phyloP scores from a whole-genome alignment of 352 stramenopile species.

The Globisporangium camurandrum region DNA sequence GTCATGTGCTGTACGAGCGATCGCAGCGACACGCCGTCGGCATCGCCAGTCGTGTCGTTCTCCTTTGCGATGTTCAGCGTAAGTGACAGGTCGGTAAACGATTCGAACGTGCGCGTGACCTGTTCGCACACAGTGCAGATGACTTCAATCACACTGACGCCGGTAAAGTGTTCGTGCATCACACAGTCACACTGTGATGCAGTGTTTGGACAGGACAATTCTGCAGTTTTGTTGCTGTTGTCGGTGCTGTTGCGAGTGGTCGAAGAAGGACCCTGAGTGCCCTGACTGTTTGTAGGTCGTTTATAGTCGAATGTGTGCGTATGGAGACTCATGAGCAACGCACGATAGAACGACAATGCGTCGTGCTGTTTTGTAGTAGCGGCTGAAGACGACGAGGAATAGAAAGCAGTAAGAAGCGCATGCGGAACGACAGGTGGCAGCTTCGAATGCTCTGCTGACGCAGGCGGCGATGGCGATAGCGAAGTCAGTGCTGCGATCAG shows the following conservation, averaged over 20 bases:
- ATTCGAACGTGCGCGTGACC: slow-evolving; percentile 54
- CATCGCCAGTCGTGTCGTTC: not conserved
- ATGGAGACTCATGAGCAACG: slow-evolving; percentile 53
- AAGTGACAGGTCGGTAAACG: slow-evolving; percentile 67
- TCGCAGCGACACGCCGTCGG: slow-evolving; percentile 20
- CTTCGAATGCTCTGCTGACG: too few relatives aligned
- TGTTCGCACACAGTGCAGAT: slow-evolving; percentile 43
- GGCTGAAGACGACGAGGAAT: slow-evolving; percentile 42
- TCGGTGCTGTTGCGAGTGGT: too few relatives aligned
- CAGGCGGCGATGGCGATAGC: slow-evolving; percentile 12
- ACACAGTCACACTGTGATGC: slow-evolving; percentile 60
- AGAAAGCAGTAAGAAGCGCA: slow-evolving; percentile 53
- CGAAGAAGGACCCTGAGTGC: too few relatives aligned
- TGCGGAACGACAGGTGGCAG: slow-evolving; percentile 59
- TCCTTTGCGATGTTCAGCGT: slow-evolving; percentile 25
- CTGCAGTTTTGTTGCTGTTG: too few relatives aligned
- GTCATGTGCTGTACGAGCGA: slow-evolving; percentile 41
- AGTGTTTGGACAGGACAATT: too few relatives aligned
- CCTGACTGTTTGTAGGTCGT: too few relatives aligned
- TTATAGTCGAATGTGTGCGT: too few relatives aligned
- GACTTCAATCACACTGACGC: slow-evolving; percentile 51
- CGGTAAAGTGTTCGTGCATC: slow-evolving; percentile 66
- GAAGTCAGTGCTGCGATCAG: slow-evolving; percentile 34
- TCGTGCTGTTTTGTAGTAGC: slow-evolving; percentile 65
- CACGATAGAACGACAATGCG: slow-evolving; percentile 65